Evolutionary conservation across 2,329 filamentous ascomycete genomes (phyloP).

Genomic region (Hymenoscyphus salicellus): DNA sequence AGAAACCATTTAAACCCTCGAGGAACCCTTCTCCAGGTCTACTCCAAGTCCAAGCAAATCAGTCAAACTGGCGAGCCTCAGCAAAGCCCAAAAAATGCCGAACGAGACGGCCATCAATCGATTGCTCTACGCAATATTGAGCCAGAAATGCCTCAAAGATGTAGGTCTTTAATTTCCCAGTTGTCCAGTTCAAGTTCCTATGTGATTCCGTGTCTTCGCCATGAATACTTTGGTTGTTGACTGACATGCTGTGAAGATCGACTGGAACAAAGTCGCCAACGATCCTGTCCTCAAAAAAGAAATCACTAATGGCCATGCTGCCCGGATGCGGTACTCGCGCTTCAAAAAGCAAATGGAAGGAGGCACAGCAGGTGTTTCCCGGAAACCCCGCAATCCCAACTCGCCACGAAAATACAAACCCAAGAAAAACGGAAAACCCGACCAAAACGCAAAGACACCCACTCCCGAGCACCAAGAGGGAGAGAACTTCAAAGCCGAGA

Average conservation of each 20-base stretch:
- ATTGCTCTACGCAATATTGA: slow-evolving; percentile 54
- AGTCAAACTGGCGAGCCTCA: slow-evolving; percentile 33
- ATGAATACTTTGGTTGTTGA: background rate
- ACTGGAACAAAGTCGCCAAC: slow-evolving; percentile 51
- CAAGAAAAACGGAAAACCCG: slow-evolving; percentile 3
- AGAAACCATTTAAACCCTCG: background rate
- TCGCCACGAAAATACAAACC: slow-evolving; percentile 23
- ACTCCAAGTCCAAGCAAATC: background rate
- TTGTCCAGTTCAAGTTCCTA: background rate
- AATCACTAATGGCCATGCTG: slow-evolving; percentile 55
- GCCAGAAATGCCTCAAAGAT: slow-evolving; percentile 52
- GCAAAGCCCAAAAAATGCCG: slow-evolving; percentile 40
- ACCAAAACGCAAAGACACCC: background rate
- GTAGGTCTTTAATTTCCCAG: slow-evolving; percentile 34
- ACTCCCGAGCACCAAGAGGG: background rate
- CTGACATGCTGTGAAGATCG: slow-evolving; percentile 40
- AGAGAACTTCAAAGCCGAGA: slow-evolving; percentile 6
- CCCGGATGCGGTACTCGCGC: slow-evolving; percentile 55
- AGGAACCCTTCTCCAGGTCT: background rate
- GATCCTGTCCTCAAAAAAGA: slow-evolving; percentile 39
- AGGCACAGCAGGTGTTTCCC: slow-evolving; percentile 33
- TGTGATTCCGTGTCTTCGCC: background rate
- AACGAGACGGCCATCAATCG: slow-evolving; percentile 48
- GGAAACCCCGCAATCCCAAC: slow-evolving; percentile 18
- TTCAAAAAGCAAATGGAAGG: slow-evolving; percentile 52